Base-by-base conservation (phyloP, 805 yeast species). In the Ogataea wickerhamii region DNA sequence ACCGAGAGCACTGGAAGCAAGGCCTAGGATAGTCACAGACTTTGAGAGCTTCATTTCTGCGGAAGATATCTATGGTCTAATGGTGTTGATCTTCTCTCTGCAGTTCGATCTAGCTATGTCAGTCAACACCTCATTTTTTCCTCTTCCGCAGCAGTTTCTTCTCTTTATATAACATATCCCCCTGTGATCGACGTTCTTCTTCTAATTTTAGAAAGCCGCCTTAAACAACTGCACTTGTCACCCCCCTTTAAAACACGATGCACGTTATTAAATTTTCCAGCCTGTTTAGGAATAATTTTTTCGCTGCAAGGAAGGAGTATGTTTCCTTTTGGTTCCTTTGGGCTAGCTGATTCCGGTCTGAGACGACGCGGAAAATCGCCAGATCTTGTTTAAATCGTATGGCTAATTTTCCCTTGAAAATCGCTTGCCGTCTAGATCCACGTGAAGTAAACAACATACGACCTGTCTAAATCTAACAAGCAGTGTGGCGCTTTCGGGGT, bases 1-100 rank as follows among this genome's bases (percentile, higher is more conserved):
- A 40, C 80, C 78, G 35, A 67, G 41, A 24, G 76, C 67, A 20
- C 67, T 43, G 26, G 73, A 55, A 31, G 68, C 67, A 34, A 75
- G 52, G 42, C 73, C 61, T 34, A 70, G 52, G 35, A 68, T 55
- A 37, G 62, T 48, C 32, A 66, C 40, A 31, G 70, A 47, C 45
- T 52, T 54, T 40, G 63, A 57, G 64, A 61, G 64, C 63, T 68
- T 71, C 73, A 67, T 68, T 55, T 24, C 63, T 38, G 20, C 6
- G 30, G 19, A n/a, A n/a, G n/a, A n/a, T n/a, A n/a, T n/a, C n/a
- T n/a, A n/a, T n/a, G n/a, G n/a, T n/a, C n/a, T n/a, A n/a, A n/a
- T n/a, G n/a, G n/a, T n/a, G n/a, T n/a, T n/a, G n/a, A n/a, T n/a
- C n/a, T n/a, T n/a, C n/a, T n/a, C n/a, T n/a, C n/a, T n/a, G n/a